These are phyloP conservation scores for Flaveria brownii DNA, from an alignment of 129 eudicot species.

Conservation along the genomic window DNA sequence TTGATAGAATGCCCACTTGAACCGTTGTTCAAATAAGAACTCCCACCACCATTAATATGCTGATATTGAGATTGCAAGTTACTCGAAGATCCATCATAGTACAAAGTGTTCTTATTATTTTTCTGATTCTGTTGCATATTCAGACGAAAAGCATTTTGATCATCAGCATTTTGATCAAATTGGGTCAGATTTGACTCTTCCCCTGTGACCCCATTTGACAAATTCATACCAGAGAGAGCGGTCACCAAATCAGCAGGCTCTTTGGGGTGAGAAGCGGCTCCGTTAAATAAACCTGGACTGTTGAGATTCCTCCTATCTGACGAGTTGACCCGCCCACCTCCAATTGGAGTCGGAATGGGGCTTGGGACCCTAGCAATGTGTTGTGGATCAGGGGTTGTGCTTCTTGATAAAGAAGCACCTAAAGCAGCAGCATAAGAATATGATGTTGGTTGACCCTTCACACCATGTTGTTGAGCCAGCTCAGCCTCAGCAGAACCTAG, in stretches of 20 bases:
- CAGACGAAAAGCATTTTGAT: constrained; percentile 53
- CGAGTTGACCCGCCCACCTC: constrained; percentile 59
- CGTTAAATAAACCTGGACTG: constrained; percentile 62
- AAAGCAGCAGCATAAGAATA: constrained; percentile 90
- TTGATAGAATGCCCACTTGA: constrained; percentile 57
- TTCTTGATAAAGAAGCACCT: constrained; percentile 92
- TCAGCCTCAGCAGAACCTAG: constrained; percentile 63
- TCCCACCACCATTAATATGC: constrained; percentile 60
- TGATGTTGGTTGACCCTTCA: constrained; percentile 58
- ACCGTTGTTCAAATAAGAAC: constrained; percentile 56
- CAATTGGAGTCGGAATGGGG: constrained; percentile 89
- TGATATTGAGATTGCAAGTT: constrained; percentile 59
- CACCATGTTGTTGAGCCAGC: constrained; percentile 53
- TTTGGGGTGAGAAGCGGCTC: constrained; percentile 38
- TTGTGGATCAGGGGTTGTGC: constrained; percentile 96
- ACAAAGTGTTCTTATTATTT: constrained; percentile 37
- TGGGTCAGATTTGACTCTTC: constrained; percentile 47
- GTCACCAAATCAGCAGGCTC: constrained; percentile 62
- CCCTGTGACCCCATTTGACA: constrained; percentile 59
- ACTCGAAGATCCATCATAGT: constrained; percentile 57
- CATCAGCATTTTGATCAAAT: constrained; percentile 47
- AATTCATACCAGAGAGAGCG: constrained; percentile 75
- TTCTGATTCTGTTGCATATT: constrained; percentile 48
- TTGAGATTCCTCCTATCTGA: constrained; percentile 58
- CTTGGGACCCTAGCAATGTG: constrained; percentile 86